phyloP scores from a whole-genome alignment of 106 monocot species.

The Triglochin maritima region DNA sequence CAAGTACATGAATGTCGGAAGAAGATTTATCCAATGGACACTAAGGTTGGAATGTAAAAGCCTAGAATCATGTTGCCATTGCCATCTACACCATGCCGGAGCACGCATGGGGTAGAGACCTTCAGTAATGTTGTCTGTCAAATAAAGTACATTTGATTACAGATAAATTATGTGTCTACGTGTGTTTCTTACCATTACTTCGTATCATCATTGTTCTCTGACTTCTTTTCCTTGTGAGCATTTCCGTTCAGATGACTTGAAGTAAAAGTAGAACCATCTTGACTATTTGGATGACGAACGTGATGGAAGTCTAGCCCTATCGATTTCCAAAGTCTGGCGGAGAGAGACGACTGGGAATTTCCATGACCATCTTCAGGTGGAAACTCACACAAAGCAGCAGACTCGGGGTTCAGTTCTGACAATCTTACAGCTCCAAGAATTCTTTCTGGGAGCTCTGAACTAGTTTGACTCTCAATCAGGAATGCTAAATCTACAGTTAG shows the following conservation, averaged over 20 bases:
- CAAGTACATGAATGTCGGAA: no score
- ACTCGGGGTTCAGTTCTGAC: slow-evolving; percentile 57
- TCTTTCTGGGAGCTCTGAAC: slow-evolving; percentile 76
- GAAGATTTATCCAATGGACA: no score
- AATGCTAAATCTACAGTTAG: slow-evolving; percentile 93
- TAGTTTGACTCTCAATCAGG: slow-evolving; percentile 74
- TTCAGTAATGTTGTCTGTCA: no score
- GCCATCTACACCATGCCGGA: no score
- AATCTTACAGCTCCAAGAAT: slow-evolving; percentile 86
- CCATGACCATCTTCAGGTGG: slow-evolving; percentile 34
- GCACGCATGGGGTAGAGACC: no score
- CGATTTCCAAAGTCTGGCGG: slow-evolving; percentile 55
- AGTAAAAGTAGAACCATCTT: slow-evolving; percentile 15
- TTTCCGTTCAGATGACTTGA: slow-evolving; percentile 22
- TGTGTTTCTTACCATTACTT: slow-evolving; percentile 7
- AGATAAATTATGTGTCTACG: no score
- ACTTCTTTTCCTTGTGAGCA: neutral
- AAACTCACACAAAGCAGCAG: slow-evolving; percentile 45
- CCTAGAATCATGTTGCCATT: no score
- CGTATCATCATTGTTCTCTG: neutral
- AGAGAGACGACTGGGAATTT: slow-evolving; percentile 28
- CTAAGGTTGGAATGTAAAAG: no score
- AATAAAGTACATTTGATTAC: no score
- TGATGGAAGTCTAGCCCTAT: slow-evolving; percentile 47
- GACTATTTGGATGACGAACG: slow-evolving; percentile 33